Base-by-base conservation (phyloP, 352 stramenopile genomes). In the Phytophthora colocasiae region DNA sequence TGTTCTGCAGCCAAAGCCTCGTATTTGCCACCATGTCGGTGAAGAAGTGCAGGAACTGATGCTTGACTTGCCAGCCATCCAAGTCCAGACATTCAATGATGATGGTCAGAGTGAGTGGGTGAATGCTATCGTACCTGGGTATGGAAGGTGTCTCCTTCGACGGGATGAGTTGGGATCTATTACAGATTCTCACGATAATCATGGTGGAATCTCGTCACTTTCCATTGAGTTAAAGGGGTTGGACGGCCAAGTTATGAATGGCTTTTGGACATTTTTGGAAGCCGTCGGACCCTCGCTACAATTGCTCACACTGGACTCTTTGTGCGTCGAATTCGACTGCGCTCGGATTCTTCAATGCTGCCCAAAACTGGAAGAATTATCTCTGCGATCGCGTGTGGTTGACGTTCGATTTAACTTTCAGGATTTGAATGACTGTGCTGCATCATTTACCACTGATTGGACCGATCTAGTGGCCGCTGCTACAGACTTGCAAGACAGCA, bases 321-420 rank as follows among this genome's bases (percentile, higher is more conserved):
- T 31, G 17, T 24, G 26, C 9, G 19, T 31, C 7, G 29, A 58
- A 14, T 17, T 50, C 2, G 17, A 44, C 15, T 19, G 53, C 22
- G 48, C 44, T 6, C 40, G n/a, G 4, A 69, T 58, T 39, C 6
- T 63, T 19, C 15, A 29, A 19, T 27, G 44, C 10, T 68, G 34
- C 24, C 60, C 60, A 2, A 66, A 48, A 7, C 31, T 69, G n/a
- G 19, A 58, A 27, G 43, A 69, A 17, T 43, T 69, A 31, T 56
- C 51, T 1, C 14, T 69, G 11, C 27, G 36, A 15, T 59, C 50
- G 10, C 11, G 17, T 4, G 46, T 51, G n/a, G 14, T 43, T 14
- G 59, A 54, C 24, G 24, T 55, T 6, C 50, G 31, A 41, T 36
- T 57, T 22, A 15, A 51, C 14, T 56, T 63, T 10, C 38, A 22